Percentiles rank a stretch among this genome's conserved stretches.
Evolutionary conservation across 352 stramenopile genomes (phyloP).

Genomic region (Globisporangium cystogenes): DNA sequence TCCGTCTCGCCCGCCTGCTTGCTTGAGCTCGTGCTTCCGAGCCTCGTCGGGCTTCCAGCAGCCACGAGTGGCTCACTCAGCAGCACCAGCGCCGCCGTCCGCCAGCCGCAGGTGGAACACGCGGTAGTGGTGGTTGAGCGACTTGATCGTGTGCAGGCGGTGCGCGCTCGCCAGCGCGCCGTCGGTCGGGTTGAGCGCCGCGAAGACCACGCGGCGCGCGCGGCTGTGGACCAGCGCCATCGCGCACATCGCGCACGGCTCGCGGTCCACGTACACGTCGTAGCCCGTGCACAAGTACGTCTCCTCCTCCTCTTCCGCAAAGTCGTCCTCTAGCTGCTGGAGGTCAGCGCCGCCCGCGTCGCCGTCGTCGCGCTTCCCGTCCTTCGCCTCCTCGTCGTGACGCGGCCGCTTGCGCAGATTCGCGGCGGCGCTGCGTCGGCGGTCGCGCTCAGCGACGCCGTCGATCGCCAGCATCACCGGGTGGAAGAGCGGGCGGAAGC

Average conservation of each 20-base stretch:
- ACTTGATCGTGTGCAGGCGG: constrained; percentile 78
- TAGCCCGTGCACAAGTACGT: constrained; percentile 89
- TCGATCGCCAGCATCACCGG: constrained; percentile 68
- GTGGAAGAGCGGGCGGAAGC: constrained; percentile 55
- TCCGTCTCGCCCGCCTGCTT: background rate
- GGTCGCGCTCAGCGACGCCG: constrained; percentile 54
- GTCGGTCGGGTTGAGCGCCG: constrained; percentile 35
- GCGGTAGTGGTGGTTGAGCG: constrained; percentile 86
- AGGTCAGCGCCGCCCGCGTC: background rate
- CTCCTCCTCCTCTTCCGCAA: constrained; percentile 14
- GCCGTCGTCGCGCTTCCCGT: background rate
- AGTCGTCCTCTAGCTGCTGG: background rate
- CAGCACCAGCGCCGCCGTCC: background rate
- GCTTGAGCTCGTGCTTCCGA: too few species aligned
- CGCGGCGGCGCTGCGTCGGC: constrained; percentile 21
- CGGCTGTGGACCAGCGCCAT: constrained; percentile 89
- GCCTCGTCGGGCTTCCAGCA: background rate
- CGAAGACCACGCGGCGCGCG: constrained; percentile 73
- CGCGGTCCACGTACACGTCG: constrained; percentile 78
- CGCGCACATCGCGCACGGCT: constrained; percentile 87
- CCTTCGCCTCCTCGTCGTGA: constrained; percentile 5
- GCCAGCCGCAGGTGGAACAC: constrained; percentile 56
- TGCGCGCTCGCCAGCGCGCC: constrained; percentile 61
- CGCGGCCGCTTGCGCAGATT: constrained; percentile 30
- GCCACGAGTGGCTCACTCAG: background rate